These are phyloP conservation scores for Aspergillus sp. DNA, from an alignment of 2,329 filamentous ascomycete genomes.

Conservation along the genomic window DNA sequence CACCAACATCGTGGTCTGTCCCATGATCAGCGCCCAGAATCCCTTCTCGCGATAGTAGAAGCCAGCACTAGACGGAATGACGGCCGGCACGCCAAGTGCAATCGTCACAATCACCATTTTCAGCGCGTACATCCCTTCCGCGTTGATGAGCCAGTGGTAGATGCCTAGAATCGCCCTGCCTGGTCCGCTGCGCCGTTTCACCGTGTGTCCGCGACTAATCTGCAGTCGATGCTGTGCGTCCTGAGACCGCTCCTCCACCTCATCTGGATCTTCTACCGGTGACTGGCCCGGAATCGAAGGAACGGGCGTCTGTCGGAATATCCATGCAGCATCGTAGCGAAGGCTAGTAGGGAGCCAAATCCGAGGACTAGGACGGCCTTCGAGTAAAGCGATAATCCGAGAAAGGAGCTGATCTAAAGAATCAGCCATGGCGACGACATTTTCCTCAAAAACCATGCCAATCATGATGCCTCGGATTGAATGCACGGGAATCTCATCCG, in stretches of 20 bases:
- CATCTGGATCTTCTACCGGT: constrained; percentile 19
- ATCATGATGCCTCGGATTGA: constrained; percentile 38
- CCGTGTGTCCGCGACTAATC: constrained; percentile 29
- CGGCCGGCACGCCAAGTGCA: constrained; percentile 39
- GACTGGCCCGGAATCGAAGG: constrained; percentile 16
- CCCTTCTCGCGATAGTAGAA: constrained; percentile 52
- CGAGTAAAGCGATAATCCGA: constrained; percentile 33
- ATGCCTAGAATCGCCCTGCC: constrained; percentile 23
- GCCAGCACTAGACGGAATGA: constrained; percentile 39
- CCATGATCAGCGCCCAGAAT: constrained; percentile 50
- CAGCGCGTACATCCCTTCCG: constrained; percentile 40
- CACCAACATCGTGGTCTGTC: constrained; percentile 44
- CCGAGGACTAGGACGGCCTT: constrained; percentile 28
- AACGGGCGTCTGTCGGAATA: constrained; percentile 22
- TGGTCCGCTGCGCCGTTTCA: constrained; percentile 19
- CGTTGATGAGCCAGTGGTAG: constrained; percentile 39
- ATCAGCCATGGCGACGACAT: constrained; percentile 25
- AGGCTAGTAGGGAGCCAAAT: constrained; percentile 43
- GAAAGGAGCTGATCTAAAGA: constrained; percentile 33
- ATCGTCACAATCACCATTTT: constrained; percentile 47
- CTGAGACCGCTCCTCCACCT: constrained; percentile 27
- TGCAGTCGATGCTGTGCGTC: constrained; percentile 33
- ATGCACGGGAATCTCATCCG: background rate
- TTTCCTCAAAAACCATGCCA: constrained; percentile 47
- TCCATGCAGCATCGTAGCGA: constrained; percentile 37